Percentiles rank a stretch among this genome's conserved stretches.
Evolutionary conservation across 257 asterid species (phyloP).

Genomic region (Solanum commersonii): DNA sequence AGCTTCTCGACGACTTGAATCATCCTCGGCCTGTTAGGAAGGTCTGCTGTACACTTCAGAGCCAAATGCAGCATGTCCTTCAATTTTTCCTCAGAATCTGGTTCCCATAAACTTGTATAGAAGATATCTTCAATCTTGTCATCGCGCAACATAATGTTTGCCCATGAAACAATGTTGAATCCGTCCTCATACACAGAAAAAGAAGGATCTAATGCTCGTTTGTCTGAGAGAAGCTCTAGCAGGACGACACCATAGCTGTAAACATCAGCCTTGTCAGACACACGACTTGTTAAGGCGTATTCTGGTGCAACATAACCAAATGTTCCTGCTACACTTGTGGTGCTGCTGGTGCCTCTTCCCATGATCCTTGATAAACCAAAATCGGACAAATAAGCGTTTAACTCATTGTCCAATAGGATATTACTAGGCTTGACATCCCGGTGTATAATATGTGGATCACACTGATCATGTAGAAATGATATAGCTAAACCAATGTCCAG

Average conservation of each 20-base stretch:
- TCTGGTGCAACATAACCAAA: slow-evolving; percentile 92
- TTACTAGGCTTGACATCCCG: slow-evolving; percentile 95
- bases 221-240: slow-evolving; percentile 80
- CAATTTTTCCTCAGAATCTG: slow-evolving; percentile 72
- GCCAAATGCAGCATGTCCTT: slow-evolving; percentile 74
- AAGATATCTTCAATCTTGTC: slow-evolving; percentile 74
- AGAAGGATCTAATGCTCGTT: slow-evolving; percentile 79
- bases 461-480: slow-evolving; percentile 73
- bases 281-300: slow-evolving; percentile 85
- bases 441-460: slow-evolving; percentile 79
- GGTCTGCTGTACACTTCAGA: slow-evolving; percentile 66
- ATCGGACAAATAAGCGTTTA: slow-evolving; percentile 67
- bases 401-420: slow-evolving; percentile 66
- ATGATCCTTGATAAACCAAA: slow-evolving; percentile 74
- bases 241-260: slow-evolving; percentile 90
- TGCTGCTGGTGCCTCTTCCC: slow-evolving; percentile 65
- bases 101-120: slow-evolving; percentile 67
- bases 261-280: slow-evolving; percentile 87
- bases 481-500: slow-evolving; percentile 70
- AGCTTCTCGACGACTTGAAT: slow-evolving; percentile 71
- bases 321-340: slow-evolving; percentile 85
- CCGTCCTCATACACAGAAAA: slow-evolving; percentile 71
- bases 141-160: slow-evolving; percentile 60
- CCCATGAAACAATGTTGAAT: slow-evolving; percentile 89
- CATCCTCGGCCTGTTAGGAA: slow-evolving; percentile 71